A percentile compares a stretch with the other conserved stretches of the same genome.
Evolutionary conservation across 2,329 filamentous ascomycete genomes (phyloP).

Genomic region (Lachnum nothofagi): DNA sequence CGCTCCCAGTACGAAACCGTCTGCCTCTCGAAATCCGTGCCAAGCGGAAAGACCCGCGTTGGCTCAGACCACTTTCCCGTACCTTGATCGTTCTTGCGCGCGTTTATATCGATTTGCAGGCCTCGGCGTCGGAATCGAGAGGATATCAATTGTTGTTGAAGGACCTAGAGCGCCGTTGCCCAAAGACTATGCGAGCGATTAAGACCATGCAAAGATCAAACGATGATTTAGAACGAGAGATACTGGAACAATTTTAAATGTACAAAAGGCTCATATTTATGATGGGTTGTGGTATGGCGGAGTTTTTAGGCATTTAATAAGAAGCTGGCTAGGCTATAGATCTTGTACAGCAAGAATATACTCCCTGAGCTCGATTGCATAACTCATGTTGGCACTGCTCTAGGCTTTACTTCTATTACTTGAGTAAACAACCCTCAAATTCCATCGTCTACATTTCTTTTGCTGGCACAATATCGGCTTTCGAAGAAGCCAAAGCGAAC

Average conservation of each 20-base stretch:
- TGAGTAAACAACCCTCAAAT: no score
- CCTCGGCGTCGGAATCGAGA: slow-evolving; percentile 24
- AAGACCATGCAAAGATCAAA: slow-evolving; percentile 28
- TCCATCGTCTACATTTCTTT: no score
- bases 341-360: not conserved
- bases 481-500: no score
- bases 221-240: slow-evolving; percentile 23
- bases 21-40: slow-evolving; percentile 24
- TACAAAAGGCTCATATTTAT: not conserved
- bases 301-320: no score
- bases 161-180: slow-evolving; percentile 27
- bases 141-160: slow-evolving; percentile 22
- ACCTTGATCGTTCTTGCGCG: slow-evolving; percentile 30
- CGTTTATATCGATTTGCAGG: slow-evolving; percentile 27
- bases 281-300: not conserved
- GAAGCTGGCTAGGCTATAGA: not conserved
- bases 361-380: no score
- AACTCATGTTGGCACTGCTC: no score
- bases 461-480: no score
- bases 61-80: slow-evolving; percentile 28
- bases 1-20: slow-evolving; percentile 21
- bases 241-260: slow-evolving; percentile 8
- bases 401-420: no score
- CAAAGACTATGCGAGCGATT: slow-evolving; percentile 29
- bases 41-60: slow-evolving; percentile 18